These are phyloP conservation scores for Schizophyllum amplum DNA, from an alignment of 1,284 basidiomycete genomes.

Conservation along the genomic window DNA sequence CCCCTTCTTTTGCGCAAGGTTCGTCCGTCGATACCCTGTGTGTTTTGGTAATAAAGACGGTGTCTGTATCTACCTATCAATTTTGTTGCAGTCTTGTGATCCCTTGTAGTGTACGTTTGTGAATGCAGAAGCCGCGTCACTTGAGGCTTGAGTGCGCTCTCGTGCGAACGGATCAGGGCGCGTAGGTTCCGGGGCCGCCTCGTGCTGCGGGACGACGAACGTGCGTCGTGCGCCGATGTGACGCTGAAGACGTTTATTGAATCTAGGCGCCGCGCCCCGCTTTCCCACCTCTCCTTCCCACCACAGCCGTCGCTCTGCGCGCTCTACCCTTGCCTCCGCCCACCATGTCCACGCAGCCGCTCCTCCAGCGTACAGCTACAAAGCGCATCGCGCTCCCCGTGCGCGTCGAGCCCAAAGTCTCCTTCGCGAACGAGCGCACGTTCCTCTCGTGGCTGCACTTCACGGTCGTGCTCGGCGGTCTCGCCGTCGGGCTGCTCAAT, in stretches of 20 bases:
- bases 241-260: neutral
- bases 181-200: neutral
- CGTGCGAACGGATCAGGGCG: neutral
- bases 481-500: constrained; percentile 94
- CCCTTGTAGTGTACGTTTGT: too few species aligned
- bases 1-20: too few species aligned
- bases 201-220: neutral
- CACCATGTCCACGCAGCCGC: constrained; percentile 93
- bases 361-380: constrained; percentile 91
- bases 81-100: too few species aligned
- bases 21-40: too few species aligned
- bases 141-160: neutral
- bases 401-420: constrained; percentile 90
- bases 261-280: too few species aligned
- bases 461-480: constrained; percentile 88
- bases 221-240: neutral
- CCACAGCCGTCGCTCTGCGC: neutral
- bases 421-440: constrained; percentile 92
- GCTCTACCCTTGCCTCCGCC: constrained; percentile 10
- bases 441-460: constrained; percentile 97
- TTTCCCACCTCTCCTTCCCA: too few species aligned
- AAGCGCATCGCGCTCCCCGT: constrained; percentile 95
- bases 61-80: too few species aligned
- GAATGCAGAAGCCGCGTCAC: neutral
- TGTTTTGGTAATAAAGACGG: too few species aligned